A percentile compares a stretch with the other conserved stretches of the same genome.
Conservation (phyloP, 192 early-diverging fungal species). For the Cetraspora pellucida region DNA sequence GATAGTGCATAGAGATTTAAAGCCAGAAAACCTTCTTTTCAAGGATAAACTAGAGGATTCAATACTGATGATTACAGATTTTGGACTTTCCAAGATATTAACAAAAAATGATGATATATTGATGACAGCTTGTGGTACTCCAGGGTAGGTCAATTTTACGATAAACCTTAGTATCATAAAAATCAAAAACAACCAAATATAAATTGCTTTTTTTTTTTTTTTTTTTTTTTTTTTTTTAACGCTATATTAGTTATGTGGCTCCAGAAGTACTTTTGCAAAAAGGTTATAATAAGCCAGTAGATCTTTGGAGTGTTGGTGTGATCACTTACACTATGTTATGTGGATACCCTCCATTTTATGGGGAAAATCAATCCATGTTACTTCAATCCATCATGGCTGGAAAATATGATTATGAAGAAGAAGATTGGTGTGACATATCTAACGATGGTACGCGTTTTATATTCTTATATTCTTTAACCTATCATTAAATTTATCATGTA, state of each 20-base stretch:
- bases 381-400: conserved; percentile 71
- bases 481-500: neutral
- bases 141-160: conserved; percentile 49
- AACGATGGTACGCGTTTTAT: conserved; percentile 46
- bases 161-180: neutral
- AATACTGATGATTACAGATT: conserved; percentile 88
- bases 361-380: conserved; percentile 59
- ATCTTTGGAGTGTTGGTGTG: conserved; percentile 95
- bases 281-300: conserved; percentile 91
- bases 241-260: conserved; percentile 62
- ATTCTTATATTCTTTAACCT: too few species aligned
- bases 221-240: neutral
- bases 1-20: conserved; percentile 85
- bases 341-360: conserved; percentile 77
- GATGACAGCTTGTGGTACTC: conserved; percentile 87
- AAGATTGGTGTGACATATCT: conserved; percentile 83
- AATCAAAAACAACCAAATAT: neutral
- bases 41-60: conserved; percentile 58
- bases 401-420: conserved; percentile 70
- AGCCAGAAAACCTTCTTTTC: conserved; percentile 91
- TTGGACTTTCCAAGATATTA: conserved; percentile 79
- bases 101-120: conserved; percentile 74
- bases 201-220: neutral
- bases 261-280: conserved; percentile 84
- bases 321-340: conserved; percentile 86